Evolutionary conservation across 306 rosid genomes (phyloP), one percentile per base, ranked within the genome.

Genomic region (Leucaena leucocephala): DNA sequence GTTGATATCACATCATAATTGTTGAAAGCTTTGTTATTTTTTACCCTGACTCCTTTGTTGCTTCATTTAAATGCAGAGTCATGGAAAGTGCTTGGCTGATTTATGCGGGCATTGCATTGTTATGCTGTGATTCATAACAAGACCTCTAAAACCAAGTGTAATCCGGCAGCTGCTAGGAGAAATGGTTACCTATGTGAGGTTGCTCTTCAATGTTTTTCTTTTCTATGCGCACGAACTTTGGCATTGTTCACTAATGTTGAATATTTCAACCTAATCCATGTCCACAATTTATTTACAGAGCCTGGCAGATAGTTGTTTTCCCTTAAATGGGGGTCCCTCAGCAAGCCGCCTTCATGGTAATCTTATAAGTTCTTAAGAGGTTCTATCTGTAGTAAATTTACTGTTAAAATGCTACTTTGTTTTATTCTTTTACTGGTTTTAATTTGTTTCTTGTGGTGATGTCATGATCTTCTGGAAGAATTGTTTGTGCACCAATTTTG

Each of bases 151-250:
- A 87, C 86, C 81, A 94, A 92, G 84, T 94, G 98, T 85, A 90
- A 89, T 79, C 93, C 93, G 5, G 93, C 88, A 42, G 91, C 98
- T 72, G 84, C 92, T 73, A 92, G 90, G 22, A 92, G 89, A 86
- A 94, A 91, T 55, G 94, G 87, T 80, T 92, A 89, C 84, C 81
- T 92, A 81, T 94, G 98, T 84, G 97, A 94, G 97, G 98, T 94
- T 88, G 94, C 89, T 84, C 83, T 78, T 49, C 13, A 35, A 55
- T 54, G 59, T 16, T 70, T 19, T 16, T n/a, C 27, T 7, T n/a
- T 19, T 55, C 2, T 17, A 27, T 19, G 12, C 33, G 0, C 62
- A n/a, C 8, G 33, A n/a, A n/a, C 13, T 55, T 45, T 68, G 74
- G 61, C 58, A 22, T 36, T 86, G 43, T 27, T 72, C 49, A 63